Evolutionary conservation across 495 filamentous ascomycete genomes (phyloP), one percentile per base, ranked within the genome.

Genomic region (Aspergillus diversus): DNA sequence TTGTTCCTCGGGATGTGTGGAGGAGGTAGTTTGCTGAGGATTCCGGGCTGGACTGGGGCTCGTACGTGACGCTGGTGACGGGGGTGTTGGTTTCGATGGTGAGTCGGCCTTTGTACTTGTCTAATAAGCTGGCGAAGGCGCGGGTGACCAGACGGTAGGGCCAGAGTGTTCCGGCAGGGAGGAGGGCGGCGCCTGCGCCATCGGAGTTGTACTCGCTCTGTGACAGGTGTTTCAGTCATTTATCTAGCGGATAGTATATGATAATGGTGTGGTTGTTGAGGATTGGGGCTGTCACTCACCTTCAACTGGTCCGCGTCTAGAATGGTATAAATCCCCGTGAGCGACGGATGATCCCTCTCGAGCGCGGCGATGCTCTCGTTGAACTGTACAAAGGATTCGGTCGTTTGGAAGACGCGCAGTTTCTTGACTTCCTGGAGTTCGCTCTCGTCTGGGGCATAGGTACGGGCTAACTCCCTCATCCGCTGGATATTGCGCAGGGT

Each of bases 61-160:
- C 60, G 16, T 69, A 31, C 32, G 64, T 53, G 68, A 73, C 59
- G 12, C 63, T 48, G 43, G 86, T 70, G 7, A 88, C 90, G 1
- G 90, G 87, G 0, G 91, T 92, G 61, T 85, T 83, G 7, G 90
- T 93, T 66, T 96, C 92, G 7, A 96, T 82, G 66, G 91, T 92
- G 60, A 96, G 82, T 5, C 67, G 58, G n/a, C 69, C 62, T 2
- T 69, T 73, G 7, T 77, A 71, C 48, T 65, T 71, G 34, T 70
- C 55, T 46, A 93, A 69, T 0, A 90, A 76, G 1, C 73, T 72
- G 63, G 87, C 84, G 9, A 96, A 80, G 0, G 90, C 77, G 63
- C 80, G 85, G 0, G 87, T 78, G 12, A 95, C 86, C 8, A 93
- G 81, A 66, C 92, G 93, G 73, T 94, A 95, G 5, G 92, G 92